Evolutionary conservation across 2,329 filamentous ascomycete genomes (phyloP), one percentile per base, ranked within the genome.

Genomic region (Penicillium sp.): DNA sequence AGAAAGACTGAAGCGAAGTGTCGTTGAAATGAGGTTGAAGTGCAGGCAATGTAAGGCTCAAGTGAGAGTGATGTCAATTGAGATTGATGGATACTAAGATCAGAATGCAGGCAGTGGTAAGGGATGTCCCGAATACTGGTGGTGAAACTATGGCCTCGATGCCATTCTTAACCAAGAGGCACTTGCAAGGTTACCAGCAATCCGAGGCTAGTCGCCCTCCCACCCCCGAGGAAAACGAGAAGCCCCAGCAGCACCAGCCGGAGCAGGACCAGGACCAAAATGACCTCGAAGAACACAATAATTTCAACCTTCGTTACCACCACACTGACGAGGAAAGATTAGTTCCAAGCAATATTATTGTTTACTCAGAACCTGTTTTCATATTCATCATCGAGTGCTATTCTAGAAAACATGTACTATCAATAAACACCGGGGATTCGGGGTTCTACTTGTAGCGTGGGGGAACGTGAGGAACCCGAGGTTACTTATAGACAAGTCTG

Each of bases 281-380:
- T 4, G 11, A 15, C 11, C 16, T 9, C n/a, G 27, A 15, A 21
- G 27, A 29, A 15, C 6, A 15, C 6, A 9, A 3, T 9, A 9
- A 31, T 45, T 21, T 9, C 27, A 19, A 19, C 3, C 1, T 29
- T 9, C 10, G 3, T 13, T 45, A 45, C n/a, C 25, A 45, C 25
- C 25, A 44, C 3, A 31, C 3, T 3, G n/a, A 9, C 3, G 23
- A n/a, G 4, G 16, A 27, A 29, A 29, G 1, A 5, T n/a, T 2
- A 9, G 16, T 11, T n/a, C 41, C 16, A 11, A 29, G 2, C 4
- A 9, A 4, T 1, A 4, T 1, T 0, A n/a, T 10, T 8, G 4
- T 4, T 16, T 11, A n/a, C 2, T 10, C 2, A 43, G 5, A 27
- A 7, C 9, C 3, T 13, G 5, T 44, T 44, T 29, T 16, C 5